Conservation (phyloP, 2,329 filamentous ascomycete genomes). For the Exserohilum rostratum region DNA sequence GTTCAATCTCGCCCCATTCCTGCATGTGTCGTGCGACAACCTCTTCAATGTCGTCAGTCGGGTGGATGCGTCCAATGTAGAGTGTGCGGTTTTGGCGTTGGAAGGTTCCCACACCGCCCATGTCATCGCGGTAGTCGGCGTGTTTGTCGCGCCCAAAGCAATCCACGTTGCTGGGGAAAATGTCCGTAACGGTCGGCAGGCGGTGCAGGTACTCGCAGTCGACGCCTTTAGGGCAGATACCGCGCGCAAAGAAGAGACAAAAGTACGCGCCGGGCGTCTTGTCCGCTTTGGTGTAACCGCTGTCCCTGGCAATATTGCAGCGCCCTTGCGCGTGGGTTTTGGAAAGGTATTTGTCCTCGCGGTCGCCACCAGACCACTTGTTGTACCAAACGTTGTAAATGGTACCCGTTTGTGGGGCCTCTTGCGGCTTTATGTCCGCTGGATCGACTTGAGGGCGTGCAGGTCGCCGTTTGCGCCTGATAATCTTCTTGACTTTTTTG, state of each 20-base stretch:
- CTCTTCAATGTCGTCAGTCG: slow-evolving; percentile 96
- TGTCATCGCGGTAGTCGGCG: slow-evolving; percentile 91
- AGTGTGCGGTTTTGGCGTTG: slow-evolving; percentile 92
- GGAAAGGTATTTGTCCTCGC: slow-evolving; percentile 87
- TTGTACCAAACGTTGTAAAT: slow-evolving; percentile 99
- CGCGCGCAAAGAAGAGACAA: slow-evolving; percentile 89
- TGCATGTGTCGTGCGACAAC: slow-evolving; percentile 92
- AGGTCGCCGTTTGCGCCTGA: slow-evolving; percentile 87
- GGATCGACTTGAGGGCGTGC: slow-evolving; percentile 91
- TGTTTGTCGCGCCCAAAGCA: slow-evolving; percentile 95
- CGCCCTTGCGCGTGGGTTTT: slow-evolving; percentile 82
- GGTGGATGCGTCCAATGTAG: slow-evolving; percentile 92
- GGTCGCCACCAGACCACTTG: slow-evolving; percentile 95
- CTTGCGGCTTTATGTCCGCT: slow-evolving; percentile 78
- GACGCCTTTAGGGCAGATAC: slow-evolving; percentile 79
- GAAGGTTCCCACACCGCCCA: slow-evolving; percentile 95
- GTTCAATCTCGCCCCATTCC: slow-evolving; percentile 94
- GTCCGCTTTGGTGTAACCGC: slow-evolving; percentile 58
- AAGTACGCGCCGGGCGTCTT: slow-evolving; percentile 73
- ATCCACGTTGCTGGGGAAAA: slow-evolving; percentile 93
- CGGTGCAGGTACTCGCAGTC: slow-evolving; percentile 96
- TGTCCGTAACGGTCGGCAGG: slow-evolving; percentile 81
- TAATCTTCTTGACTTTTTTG: slow-evolving; percentile 86
- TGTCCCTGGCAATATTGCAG: slow-evolving; percentile 79
- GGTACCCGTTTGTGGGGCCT: slow-evolving; percentile 88